phyloP scores from a whole-genome alignment of 148 eudicot genomes.

The Spergularia marina region DNA sequence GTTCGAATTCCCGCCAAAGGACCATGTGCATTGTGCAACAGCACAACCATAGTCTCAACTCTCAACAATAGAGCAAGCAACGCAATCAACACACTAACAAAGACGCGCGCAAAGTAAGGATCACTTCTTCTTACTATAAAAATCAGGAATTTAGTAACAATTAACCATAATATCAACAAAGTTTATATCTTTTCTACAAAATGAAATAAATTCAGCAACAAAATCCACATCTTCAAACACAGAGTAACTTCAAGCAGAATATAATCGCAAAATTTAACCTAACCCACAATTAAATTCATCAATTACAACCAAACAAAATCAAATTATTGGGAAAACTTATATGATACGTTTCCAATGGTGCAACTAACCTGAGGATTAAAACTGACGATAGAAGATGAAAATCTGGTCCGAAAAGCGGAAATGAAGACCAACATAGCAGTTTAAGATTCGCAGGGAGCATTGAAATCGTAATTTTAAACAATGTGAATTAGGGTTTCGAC shows the following conservation, averaged over 20 bases:
- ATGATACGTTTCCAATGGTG: no score
- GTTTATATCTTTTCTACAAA: not conserved
- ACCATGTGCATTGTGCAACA: not conserved
- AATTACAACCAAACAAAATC: not conserved
- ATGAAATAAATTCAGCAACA: not conserved
- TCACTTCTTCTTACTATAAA: not conserved
- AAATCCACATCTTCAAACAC: not conserved
- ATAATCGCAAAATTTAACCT: not conserved
- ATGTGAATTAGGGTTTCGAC: slow-evolving; percentile 1
- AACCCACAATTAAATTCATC: not conserved
- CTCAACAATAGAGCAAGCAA: not conserved
- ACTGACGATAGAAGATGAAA: slow-evolving; percentile 25
- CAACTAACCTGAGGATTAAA: slow-evolving; percentile 30
- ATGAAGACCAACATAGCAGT: slow-evolving; percentile 36
- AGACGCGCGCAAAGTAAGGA: not conserved
- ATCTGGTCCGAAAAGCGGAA: slow-evolving; percentile 29
- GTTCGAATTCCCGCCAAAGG: not conserved
- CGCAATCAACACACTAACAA: not conserved
- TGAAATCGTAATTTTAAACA: slow-evolving; percentile 18
- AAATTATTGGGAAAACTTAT: not conserved
- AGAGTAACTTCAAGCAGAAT: not conserved
- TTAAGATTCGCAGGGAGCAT: slow-evolving; percentile 31
- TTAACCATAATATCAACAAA: not conserved
- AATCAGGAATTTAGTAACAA: not conserved
- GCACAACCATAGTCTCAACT: no score